Conservation (phyloP, 441 rosid genomes). For the Populus hybrid region DNA sequence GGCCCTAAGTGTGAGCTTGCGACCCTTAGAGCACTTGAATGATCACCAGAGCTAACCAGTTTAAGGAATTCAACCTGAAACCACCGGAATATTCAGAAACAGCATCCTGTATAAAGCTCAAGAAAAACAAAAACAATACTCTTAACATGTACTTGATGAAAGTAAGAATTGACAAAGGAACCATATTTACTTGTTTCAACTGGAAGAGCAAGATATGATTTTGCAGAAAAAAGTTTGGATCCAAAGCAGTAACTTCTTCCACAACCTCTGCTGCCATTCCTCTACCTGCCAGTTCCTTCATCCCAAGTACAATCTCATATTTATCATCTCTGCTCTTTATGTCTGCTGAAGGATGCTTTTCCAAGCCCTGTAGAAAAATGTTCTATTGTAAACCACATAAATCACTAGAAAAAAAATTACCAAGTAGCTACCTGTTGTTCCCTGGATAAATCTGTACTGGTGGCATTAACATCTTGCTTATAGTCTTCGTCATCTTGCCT, state of each 20-base stretch:
- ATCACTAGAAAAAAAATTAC: conserved; percentile 5
- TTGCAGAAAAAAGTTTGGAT: conserved; percentile 63
- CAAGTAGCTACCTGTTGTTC: conserved; percentile 39
- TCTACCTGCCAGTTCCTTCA: conserved; percentile 75
- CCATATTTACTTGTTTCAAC: conserved; percentile 71
- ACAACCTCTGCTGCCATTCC: conserved; percentile 91
- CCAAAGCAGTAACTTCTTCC: conserved; percentile 64
- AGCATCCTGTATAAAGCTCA: neutral
- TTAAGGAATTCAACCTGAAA: conserved; percentile 85
- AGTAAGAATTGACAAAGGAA: neutral
- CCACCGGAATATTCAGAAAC: neutral
- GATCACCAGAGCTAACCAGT: conserved; percentile 70
- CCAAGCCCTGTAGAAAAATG: conserved; percentile 36
- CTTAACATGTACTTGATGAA: neutral
- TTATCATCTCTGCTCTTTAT: conserved; percentile 39
- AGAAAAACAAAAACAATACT: neutral
- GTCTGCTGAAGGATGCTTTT: conserved; percentile 22
- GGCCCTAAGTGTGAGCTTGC: conserved; percentile 90
- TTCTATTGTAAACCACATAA: neutral
- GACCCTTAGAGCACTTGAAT: conserved; percentile 68
- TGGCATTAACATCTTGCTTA: conserved; percentile 35
- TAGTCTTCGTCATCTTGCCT: conserved; percentile 57
- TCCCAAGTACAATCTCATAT: conserved; percentile 62
- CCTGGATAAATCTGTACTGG: conserved; percentile 21
- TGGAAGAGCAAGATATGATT: conserved; percentile 70